These are phyloP conservation scores for Leptosphaerulina australis DNA, from an alignment of 2,329 filamentous ascomycete species.

Conservation along the genomic window DNA sequence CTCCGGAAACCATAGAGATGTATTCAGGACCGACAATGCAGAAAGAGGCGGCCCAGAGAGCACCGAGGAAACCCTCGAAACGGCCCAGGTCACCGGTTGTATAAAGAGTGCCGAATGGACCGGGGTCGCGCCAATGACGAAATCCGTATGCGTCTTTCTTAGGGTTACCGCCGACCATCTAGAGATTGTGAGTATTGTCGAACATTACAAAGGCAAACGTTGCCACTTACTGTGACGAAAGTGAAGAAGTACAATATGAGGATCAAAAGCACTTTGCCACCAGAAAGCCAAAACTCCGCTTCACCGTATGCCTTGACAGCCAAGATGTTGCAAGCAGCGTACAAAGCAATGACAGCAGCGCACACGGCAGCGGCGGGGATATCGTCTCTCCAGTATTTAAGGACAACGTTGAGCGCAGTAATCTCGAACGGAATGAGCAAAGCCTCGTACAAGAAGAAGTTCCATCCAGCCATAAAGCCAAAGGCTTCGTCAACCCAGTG, in stretches of 20 bases:
- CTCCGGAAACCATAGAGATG: slow-evolving; percentile 56
- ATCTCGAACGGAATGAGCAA: slow-evolving; percentile 61
- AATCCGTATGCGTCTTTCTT: slow-evolving; percentile 52
- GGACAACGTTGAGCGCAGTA: slow-evolving; percentile 50
- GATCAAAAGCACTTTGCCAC: slow-evolving; percentile 56
- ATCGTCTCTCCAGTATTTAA: slow-evolving; percentile 54
- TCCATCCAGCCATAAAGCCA: slow-evolving; percentile 64
- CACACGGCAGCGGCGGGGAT: slow-evolving; percentile 52
- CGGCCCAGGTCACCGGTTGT: slow-evolving; percentile 33
- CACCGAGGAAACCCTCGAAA: slow-evolving; percentile 49
- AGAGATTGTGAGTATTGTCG: not conserved
- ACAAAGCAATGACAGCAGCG: slow-evolving; percentile 51
- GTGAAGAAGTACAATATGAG: slow-evolving; percentile 54
- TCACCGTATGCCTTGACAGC: slow-evolving; percentile 55
- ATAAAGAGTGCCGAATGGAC: slow-evolving; percentile 40
- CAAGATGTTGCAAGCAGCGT: slow-evolving; percentile 54
- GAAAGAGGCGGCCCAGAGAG: slow-evolving; percentile 53
- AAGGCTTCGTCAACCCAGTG: slow-evolving; percentile 69
- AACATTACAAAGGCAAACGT: accelerated
- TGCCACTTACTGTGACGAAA: slow-evolving; percentile 45
- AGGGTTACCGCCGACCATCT: slow-evolving; percentile 54
- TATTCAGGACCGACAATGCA: slow-evolving; percentile 57
- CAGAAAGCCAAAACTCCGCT: slow-evolving; percentile 54
- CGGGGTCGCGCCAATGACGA: slow-evolving; percentile 52
- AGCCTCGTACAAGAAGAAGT: slow-evolving; percentile 60